Evolutionary conservation across 2,329 filamentous ascomycete species (phyloP).

Genomic region (Phialophora tarda): DNA sequence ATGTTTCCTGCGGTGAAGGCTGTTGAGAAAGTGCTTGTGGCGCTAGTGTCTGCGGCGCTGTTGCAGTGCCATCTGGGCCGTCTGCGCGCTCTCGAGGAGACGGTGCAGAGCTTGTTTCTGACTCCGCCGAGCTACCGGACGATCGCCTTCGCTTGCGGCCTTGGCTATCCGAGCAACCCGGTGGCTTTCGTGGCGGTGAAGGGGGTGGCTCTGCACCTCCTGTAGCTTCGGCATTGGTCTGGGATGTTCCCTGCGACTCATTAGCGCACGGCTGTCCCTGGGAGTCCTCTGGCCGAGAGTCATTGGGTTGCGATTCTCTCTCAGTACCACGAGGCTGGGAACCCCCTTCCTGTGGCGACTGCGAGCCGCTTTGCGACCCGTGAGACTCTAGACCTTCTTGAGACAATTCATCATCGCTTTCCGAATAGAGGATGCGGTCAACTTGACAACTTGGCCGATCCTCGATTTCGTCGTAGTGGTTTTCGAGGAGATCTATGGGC

Average conservation of each 20-base stretch:
- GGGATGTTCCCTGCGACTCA: background rate
- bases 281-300: background rate
- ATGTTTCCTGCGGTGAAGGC: background rate
- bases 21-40: background rate
- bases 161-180: background rate
- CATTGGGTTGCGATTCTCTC: background rate
- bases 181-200: background rate
- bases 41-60: too few relatives aligned
- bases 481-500: constrained; percentile 16
- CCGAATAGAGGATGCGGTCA: background rate
- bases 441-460: background rate
- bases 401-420: background rate
- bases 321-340: background rate
- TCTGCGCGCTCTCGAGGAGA: background rate
- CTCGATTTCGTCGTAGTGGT: constrained; percentile 11
- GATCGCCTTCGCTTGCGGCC: background rate
- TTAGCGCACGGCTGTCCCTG: background rate
- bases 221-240: background rate
- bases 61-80: background rate
- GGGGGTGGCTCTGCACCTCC: background rate
- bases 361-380: background rate
- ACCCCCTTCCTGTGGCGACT: background rate
- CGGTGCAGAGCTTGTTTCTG: background rate
- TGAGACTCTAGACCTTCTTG: background rate
- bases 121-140: background rate